These are phyloP conservation scores for Dissophora ornata DNA, from an alignment of 192 early-diverging fungal species.

Conservation along the genomic window DNA sequence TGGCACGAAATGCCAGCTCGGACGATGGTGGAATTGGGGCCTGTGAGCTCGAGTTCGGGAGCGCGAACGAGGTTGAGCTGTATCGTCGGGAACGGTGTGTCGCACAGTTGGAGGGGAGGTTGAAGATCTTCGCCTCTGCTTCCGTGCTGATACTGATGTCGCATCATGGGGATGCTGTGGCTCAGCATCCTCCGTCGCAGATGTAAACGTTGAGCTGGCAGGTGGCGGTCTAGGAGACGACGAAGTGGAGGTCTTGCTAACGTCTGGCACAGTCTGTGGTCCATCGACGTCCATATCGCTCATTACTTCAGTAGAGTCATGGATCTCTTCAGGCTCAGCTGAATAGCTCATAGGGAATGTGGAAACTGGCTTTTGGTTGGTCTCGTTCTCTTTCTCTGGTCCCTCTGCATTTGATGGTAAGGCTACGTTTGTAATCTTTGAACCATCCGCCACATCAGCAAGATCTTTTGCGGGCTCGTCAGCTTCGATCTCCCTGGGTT, in stretches of 20 bases:
- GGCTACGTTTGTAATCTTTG: too few relatives aligned
- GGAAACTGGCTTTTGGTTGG: neutral
- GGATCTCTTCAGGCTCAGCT: neutral
- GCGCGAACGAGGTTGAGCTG: too few relatives aligned
- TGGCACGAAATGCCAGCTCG: conserved; percentile 32
- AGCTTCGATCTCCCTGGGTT: too few relatives aligned
- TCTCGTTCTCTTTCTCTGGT: too few relatives aligned
- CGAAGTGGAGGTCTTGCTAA: neutral
- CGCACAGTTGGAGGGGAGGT: neutral
- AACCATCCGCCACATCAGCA: too few relatives aligned
- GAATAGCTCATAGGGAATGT: neutral
- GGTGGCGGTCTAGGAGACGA: neutral
- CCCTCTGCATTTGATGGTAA: too few relatives aligned
- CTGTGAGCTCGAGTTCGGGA: neutral
- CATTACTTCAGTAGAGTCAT: neutral
- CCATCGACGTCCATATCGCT: conserved; percentile 15
- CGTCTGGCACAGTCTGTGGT: conserved; percentile 12
- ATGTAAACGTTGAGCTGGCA: too few relatives aligned
- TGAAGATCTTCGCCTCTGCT: conserved; percentile 6
- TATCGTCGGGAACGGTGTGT: neutral
- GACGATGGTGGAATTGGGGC: neutral
- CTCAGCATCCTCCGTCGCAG: too few relatives aligned
- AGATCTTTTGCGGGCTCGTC: too few relatives aligned
- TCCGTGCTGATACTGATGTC: too few relatives aligned
- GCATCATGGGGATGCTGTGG: too few relatives aligned